These are phyloP conservation scores for Cladosporium sp. DNA, from an alignment of 2,329 filamentous ascomycete species.

Conservation along the genomic window DNA sequence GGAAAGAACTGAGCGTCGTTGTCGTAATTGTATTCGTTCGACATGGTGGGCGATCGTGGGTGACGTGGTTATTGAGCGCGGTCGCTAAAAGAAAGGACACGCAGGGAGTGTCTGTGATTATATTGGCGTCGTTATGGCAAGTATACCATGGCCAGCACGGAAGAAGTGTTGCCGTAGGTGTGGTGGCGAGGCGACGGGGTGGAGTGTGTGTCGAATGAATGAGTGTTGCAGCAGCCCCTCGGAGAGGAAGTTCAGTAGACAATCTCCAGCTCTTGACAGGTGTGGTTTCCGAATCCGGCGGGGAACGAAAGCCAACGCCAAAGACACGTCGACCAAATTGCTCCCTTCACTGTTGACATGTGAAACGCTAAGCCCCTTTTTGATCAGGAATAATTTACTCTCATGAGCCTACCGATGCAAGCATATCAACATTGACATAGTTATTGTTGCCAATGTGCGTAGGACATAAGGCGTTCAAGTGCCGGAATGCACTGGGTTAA, in stretches of 20 bases:
- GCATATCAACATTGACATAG: not conserved
- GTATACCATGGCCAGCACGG: conserved; percentile 21
- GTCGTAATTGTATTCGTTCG: conserved; percentile 97
- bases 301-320: conserved; percentile 6
- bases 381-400: not conserved
- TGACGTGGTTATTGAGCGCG: conserved; percentile 5
- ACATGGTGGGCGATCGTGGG: conserved; percentile 60
- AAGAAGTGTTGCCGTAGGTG: not conserved
- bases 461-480: too few species aligned
- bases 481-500: too few species aligned
- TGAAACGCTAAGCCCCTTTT: conserved; percentile 3
- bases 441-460: not conserved
- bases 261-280: conserved; percentile 10
- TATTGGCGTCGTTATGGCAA: conserved; percentile 1
- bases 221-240: conserved; percentile 6
- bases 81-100: not conserved
- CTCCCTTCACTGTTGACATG: not conserved
- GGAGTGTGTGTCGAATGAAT: not conserved
- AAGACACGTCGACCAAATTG: conserved; percentile 2
- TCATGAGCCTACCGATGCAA: not conserved
- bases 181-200: not conserved
- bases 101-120: not conserved
- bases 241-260: not conserved
- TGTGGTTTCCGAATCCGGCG: conserved; percentile 12
- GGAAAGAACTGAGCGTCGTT: conserved; percentile 98